Conservation (phyloP, 192 early-diverging fungal species). For the Linderina pennispora region DNA sequence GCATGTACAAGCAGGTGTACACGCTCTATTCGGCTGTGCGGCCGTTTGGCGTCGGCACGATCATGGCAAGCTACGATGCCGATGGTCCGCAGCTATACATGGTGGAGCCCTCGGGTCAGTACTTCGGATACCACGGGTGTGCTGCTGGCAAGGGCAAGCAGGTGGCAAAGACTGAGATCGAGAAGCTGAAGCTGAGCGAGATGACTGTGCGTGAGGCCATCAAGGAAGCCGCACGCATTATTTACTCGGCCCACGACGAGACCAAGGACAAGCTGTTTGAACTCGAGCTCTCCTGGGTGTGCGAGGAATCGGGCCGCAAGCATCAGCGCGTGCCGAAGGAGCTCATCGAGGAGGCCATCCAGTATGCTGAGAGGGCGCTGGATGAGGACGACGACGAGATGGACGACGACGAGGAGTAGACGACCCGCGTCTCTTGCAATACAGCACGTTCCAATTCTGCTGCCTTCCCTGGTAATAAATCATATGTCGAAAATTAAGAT, state of each 20-base stretch:
- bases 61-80: constrained; percentile 74
- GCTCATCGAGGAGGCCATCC: constrained; percentile 74
- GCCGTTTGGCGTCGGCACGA: constrained; percentile 85
- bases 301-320: constrained; percentile 65
- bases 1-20: constrained; percentile 92
- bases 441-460: no score
- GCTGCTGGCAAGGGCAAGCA: constrained; percentile 96
- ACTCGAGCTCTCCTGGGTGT: constrained; percentile 96
- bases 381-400: constrained; percentile 35
- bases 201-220: constrained; percentile 76
- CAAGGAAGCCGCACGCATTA: constrained; percentile 91
- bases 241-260: constrained; percentile 92
- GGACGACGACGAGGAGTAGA: constrained; percentile 28
- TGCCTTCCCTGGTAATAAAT: no score
- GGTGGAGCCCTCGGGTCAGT: constrained; percentile 95
- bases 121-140: constrained; percentile 93
- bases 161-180: constrained; percentile 97
- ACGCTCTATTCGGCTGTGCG: constrained; percentile 94
- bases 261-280: constrained; percentile 99
- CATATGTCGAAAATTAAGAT: no score
- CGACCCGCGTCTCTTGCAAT: no score
- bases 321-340: constrained; percentile 88
- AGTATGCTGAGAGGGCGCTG: constrained; percentile 32
- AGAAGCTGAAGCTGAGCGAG: constrained; percentile 85
- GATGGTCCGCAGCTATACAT: constrained; percentile 86